Evolutionary conservation across 2,329 filamentous ascomycete genomes (phyloP), one percentile per base, ranked within the genome.

Genomic region (Keithomyces neogunnii): DNA sequence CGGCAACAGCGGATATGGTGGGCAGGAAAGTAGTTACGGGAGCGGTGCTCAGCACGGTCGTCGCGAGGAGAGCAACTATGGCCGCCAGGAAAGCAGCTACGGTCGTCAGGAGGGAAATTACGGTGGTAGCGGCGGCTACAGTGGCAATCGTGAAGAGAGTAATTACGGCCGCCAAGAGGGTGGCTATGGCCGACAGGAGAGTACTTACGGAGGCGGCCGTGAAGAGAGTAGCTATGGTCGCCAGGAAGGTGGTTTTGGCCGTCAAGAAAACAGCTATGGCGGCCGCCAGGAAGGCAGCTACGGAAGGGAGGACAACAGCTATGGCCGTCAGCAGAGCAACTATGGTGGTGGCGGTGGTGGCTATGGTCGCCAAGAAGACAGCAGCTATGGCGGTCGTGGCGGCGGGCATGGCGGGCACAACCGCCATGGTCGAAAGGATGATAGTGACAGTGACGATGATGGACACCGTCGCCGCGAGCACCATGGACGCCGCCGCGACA

Each of bases 41-140:
- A 19, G 56, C 11, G 55, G 56, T 13, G 55, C 60, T 48, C 56
- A 62, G 50, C 51, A 58, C 26, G 59, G 62, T 31, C 60, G 51
- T 43, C 49, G 10, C 31, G 53, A 59, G 36, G 56, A 57, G 30
- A 56, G 59, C 50, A 55, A 62, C 51, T 62, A 64, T 43, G 58
- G 62, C 47, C 48, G 58, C 13, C 57, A 60, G 51, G 52, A 60
- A 29, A 50, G 58, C 36, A 56, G 48, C 45, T 57, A 57, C 44
- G 50, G 56, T 11, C 53, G 57, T 13, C 36, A 50, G 28, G 29
- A 48, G 10, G 55, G 59, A 47, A 53, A 61, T 51, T 62, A 64
- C 45, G 59, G 62, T 40, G 49, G 59, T n/a, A 35, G 28, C 4
- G 49, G 58, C 43, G 54, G 50, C 45, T 55, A 56, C 39, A 48